phyloP scores from a whole-genome alignment of 164 flowering plant species.

The Piper betle region DNA sequence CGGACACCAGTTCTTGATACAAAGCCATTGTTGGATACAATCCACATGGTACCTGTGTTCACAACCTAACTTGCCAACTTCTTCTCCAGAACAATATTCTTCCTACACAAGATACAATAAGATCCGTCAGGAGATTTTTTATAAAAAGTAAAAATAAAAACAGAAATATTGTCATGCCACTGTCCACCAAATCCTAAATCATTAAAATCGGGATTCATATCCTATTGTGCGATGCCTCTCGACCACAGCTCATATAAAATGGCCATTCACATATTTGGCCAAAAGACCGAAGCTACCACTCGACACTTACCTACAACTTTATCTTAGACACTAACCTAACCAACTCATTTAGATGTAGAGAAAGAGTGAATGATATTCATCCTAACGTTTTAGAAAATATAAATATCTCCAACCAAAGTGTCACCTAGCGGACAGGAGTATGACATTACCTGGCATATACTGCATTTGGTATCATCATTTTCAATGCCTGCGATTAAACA shows the following conservation, averaged over 20 bases:
- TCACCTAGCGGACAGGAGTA: neutral
- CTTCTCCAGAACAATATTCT: constrained; percentile 63
- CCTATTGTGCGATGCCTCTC: too few relatives aligned
- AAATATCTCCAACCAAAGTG: too few relatives aligned
- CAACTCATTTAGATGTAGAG: neutral
- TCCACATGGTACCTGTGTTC: constrained; percentile 57
- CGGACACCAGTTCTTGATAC: constrained; percentile 93
- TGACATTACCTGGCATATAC: constrained; percentile 85
- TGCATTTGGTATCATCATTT: constrained; percentile 70
- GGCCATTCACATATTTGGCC: too few relatives aligned
- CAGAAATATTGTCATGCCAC: too few relatives aligned
- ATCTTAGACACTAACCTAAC: neutral
- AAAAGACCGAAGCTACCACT: too few relatives aligned
- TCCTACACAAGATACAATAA: constrained; percentile 36
- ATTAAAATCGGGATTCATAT: too few relatives aligned
- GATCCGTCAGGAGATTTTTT: neutral
- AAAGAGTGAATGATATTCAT: too few relatives aligned
- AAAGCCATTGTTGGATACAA: constrained; percentile 81
- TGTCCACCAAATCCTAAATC: too few relatives aligned
- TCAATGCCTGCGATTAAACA: constrained; percentile 8
- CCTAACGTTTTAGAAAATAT: neutral
- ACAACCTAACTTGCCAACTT: constrained; percentile 59
- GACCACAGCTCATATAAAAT: too few relatives aligned
- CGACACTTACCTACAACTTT: too few relatives aligned
- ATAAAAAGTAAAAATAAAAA: too few relatives aligned